Evolutionary conservation across 164 flowering plant species (phyloP), one percentile per base, ranked within the genome.

Genomic region (Platanus orientalis): DNA sequence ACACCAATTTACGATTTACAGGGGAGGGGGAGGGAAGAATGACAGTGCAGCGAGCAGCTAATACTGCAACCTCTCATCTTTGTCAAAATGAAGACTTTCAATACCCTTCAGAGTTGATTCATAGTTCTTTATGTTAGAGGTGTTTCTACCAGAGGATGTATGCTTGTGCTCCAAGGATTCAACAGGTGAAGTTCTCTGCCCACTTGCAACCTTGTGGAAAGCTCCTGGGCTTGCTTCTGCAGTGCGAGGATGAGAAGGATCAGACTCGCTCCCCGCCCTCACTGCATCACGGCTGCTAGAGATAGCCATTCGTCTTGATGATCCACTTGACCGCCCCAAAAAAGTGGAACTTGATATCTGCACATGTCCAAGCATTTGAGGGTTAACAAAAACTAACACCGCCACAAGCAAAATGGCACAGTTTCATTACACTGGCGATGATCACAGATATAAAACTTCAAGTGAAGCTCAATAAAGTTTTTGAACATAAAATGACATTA

Each of bases 31-130:
- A 47, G 25, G 34, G 68, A n/a, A 60, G 65, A 34, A 9, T 30
- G 16, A 28, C 47, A 27, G n/a, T 0, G n/a, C 12, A 21, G 40
- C 29, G 32, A 28, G 61, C 54, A 57, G 23, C 66, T 66, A 83
- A 59, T 76, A 80, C 50, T 71, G 87, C 63, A 76, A 73, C 74
- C 86, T 81, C 69, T 90, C 91, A 40, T 85, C 90, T 57, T 61
- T 78, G 56, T 86, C 90, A 65, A 90, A 82, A 47, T 74, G 81
- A 64, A 93, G 79, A 60, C 72, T 55, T 72, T 90, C 94, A 12
- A 93, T 85, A n/a, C 97, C 97, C 72, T 78, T 90, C 25, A 90
- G 81, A 3, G 97, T 70, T 7, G 86, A 65, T 48, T 93, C 98
- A 51, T 81, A 87, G 67, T 77, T 88, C 76, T 75, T 88, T 17